Base-by-base conservation (phyloP, 1,284 basidiomycete genomes). In the Salmacisia buchloeana region DNA sequence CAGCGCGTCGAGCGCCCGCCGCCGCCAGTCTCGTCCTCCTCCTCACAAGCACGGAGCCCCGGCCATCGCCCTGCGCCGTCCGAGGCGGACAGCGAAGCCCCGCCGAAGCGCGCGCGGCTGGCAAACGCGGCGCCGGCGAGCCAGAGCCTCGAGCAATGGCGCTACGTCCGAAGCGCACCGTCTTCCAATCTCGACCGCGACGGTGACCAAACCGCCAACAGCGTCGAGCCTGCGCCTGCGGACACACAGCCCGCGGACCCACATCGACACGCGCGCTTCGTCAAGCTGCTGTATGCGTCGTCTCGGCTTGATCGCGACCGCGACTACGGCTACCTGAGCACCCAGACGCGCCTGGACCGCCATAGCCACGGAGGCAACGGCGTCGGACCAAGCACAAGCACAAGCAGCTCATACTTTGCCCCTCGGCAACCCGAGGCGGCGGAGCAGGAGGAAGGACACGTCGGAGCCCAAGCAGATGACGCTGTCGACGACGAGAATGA, bases 211-310 rank as follows among this genome's bases (percentile, higher is more conserved):
- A 12, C 18, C 4, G 45, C 25, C 13, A 27, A 54, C 29, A 18
- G 29, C 18, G 39, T 4, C 18, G 46, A 15, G 7, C 23, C n/a
- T 9, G 15, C 29, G 27, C 49, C 49, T 7, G 25, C 10, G 25
- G 49, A 54, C 29, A 33, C 15, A 27, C 49, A 54, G 29, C 49
- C 49, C n/a, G 49, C 49, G 12, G 49, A 54, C 34, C 49, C 27
- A 29, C 13, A 27, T 33, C 49, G 49, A 3, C 49, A 54, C 15
- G 49, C 23, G 1, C 25, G 49, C 27, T 54, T 54, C 27, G 49
- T 54, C 49, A 54, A 54, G 49, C 27, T 54, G 15, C 49, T 54
- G 10, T 54, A 54, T 31, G 49, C 49, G 13, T 54, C 49, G 13
- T 54, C 49, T n/a, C 10, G 27, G 27, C 34, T 13, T 12, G 49